Evolutionary conservation across 176 grass and related monocot genomes (phyloP), one percentile per base, ranked within the genome.

Genomic region (Thalia dealbata): DNA sequence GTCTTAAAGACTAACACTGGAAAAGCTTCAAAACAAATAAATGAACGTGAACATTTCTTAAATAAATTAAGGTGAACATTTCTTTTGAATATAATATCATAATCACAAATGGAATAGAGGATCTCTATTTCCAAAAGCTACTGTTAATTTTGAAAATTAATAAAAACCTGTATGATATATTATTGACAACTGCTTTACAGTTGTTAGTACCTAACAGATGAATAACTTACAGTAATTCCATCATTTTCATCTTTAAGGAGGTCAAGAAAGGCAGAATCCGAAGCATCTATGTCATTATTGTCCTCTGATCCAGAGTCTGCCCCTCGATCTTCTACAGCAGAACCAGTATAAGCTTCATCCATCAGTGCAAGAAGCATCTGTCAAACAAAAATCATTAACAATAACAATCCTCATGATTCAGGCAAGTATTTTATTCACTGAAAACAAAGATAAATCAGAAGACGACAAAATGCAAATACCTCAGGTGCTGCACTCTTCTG

Each of bases 161-260:
- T 14, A 63, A 58, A 19, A 58, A n/a, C 11, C 61, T 14, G 30
- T 9, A 10, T 67, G 50, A 28, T 13, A 29, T 27, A 3, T 51
- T 19, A n/a, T 22, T 72, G 14, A 28, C 9, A 43, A 72, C 23
- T 25, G 11, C 4, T 1, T 12, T 52, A 14, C 12, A 29, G 4
- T 18, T 3, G 2, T 29, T 52, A 10, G 15, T 71, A 15, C 46
- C 9, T 14, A 48, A 32, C 30, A 29, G 70, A 66, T 55, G 27
- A 71, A 62, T 32, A 58, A 82, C 87, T 78, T 88, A 97, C 95
- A 45, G 95, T 87, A 72, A 92, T 86, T 45, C 90, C 90, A 86
- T 97, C 95, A 85, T 97, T 97, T 67, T 91, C 90, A 77, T 97
- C 90, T 84, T 97, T 97, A 64, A 97, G 77, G 84, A 97, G 83